Percentiles rank a stretch among this genome's conserved stretches.
phyloP scores from a whole-genome alignment of 2,329 filamentous ascomycete genomes.

The Colletotrichum spinosum region DNA sequence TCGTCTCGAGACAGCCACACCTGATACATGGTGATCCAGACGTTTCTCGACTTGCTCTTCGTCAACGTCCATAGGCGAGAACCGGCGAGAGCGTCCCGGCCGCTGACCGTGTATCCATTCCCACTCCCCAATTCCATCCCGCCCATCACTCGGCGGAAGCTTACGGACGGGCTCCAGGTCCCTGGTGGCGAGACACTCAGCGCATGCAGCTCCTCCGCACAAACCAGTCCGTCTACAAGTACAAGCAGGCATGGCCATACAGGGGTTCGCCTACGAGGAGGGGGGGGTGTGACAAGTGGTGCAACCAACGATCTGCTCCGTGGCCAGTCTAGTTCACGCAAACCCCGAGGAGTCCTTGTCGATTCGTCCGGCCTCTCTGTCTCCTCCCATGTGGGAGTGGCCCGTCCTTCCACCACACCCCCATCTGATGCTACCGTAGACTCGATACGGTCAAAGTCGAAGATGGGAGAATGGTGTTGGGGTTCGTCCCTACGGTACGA shows the following conservation, averaged over 20 bases:
- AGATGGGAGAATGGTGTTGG: conserved; percentile 25
- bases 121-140: not conserved
- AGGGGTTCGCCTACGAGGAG: conserved; percentile 10
- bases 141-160: conserved; percentile 12
- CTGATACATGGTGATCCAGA: not conserved
- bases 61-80: conserved; percentile 9
- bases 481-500: conserved; percentile 8
- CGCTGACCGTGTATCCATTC: not conserved
- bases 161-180: conserved; percentile 10
- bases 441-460: conserved; percentile 16
- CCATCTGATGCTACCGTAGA: conserved; percentile 25
- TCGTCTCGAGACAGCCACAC: conserved; percentile 1
- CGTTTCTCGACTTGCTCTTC: not conserved
- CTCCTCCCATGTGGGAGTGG: conserved; percentile 21
- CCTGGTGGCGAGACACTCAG: conserved; percentile 18
- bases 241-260: conserved; percentile 1
- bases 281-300: conserved; percentile 18
- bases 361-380: conserved; percentile 29
- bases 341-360: conserved; percentile 8
- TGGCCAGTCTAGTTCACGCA: conserved; percentile 28
- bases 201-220: conserved; percentile 1
- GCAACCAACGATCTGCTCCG: conserved; percentile 20
- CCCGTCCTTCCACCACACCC: conserved; percentile 19
- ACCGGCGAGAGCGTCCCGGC: conserved; percentile 2
- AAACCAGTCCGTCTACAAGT: not conserved